phyloP scores from a whole-genome alignment of 371 early-diverging fungal species.

The Lichtheimia corymbifera region DNA sequence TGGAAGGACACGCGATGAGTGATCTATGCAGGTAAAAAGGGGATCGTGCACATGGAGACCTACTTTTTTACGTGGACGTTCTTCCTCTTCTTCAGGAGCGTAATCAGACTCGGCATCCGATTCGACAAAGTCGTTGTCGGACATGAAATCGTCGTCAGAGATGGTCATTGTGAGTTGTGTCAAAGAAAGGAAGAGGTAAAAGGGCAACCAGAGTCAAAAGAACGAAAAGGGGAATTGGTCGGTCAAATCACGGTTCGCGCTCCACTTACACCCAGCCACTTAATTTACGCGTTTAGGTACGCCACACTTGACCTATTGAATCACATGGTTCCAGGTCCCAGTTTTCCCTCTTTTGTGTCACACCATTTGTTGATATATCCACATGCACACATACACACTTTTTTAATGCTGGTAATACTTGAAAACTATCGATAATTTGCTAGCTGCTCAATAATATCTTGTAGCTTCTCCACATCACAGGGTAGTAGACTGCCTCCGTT shows the following conservation, averaged over 20 bases:
- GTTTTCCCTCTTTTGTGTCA: too few species aligned
- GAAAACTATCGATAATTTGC: neutral
- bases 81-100: neutral
- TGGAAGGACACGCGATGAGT: neutral
- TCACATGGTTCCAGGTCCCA: too few species aligned
- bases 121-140: conserved; percentile 10
- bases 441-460: conserved; percentile 7
- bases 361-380: too few species aligned
- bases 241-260: neutral
- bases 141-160: conserved; percentile 10
- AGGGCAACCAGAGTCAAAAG: neutral
- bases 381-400: too few species aligned
- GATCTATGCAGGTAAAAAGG: neutral
- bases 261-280: too few species aligned
- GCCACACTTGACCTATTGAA: too few species aligned
- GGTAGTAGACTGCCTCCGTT: neutral
- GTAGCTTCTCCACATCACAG: conserved; percentile 9
- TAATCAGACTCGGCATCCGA: conserved; percentile 12
- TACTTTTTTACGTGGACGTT: conserved; percentile 8
- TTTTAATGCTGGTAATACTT: neutral
- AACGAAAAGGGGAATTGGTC: neutral
- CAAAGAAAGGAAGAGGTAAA: neutral
- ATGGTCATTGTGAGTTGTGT: conserved; percentile 6
- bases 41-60: neutral
- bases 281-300: too few species aligned